Evolutionary conservation across 352 stramenopile species (phyloP).

Genomic region (Phytopythium sindhum): DNA sequence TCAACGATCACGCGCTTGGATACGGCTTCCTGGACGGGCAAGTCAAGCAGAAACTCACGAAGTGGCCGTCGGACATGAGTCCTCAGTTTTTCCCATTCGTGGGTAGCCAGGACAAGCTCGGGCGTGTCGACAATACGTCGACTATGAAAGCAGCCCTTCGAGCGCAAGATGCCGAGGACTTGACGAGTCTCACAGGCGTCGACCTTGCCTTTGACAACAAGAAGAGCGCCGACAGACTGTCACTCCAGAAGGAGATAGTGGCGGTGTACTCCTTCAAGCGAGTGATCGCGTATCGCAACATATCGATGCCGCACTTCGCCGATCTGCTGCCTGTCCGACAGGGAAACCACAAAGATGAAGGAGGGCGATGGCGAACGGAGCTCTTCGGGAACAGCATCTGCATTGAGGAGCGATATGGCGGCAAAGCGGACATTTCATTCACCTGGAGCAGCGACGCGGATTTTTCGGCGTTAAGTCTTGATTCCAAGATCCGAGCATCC

Average conservation of each 20-base stretch:
- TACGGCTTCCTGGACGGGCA: too few species aligned
- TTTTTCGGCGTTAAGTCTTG: neutral
- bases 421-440: neutral
- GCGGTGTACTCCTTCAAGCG: neutral
- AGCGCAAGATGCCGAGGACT: neutral
- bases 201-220: neutral
- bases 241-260: neutral
- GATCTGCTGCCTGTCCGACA: neutral
- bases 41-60: too few species aligned
- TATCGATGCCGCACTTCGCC: neutral
- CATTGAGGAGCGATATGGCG: neutral
- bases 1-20: too few species aligned
- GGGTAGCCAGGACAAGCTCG: too few species aligned
- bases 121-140: too few species aligned
- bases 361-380: neutral
- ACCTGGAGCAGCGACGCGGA: neutral
- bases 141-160: neutral
- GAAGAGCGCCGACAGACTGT: neutral
- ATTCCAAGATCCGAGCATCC: neutral
- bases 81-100: too few species aligned
- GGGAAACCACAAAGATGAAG: neutral
- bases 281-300: neutral
- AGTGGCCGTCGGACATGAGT: too few species aligned
- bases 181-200: neutral
- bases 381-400: neutral